Conservation (phyloP, 768 basidiomycete species). For the Phylloporus scabripes region DNA sequence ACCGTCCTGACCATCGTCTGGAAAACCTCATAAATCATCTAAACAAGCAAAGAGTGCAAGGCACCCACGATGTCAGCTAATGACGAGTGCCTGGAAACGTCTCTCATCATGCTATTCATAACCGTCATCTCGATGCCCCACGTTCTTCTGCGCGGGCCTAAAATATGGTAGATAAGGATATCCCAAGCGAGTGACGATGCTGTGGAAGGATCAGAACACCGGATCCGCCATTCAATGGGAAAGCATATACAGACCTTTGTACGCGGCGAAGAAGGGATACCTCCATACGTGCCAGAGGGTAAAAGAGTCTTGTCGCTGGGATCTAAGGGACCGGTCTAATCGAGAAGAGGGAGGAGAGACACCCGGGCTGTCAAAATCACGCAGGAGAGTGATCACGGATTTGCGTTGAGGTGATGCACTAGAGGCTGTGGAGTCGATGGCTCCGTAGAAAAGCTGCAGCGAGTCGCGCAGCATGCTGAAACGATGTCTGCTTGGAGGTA, state of each 20-base stretch:
- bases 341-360: conserved; percentile 69
- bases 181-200: conserved; percentile 49
- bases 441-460: conserved; percentile 14
- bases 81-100: conserved; percentile 72
- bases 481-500: neutral
- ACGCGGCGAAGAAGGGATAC: conserved; percentile 57
- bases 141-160: conserved; percentile 81
- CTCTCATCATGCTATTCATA: conserved; percentile 78
- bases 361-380: conserved; percentile 62
- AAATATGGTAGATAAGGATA: conserved; percentile 71
- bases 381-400: conserved; percentile 27
- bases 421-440: conserved; percentile 12
- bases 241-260: conserved; percentile 48
- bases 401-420: conserved; percentile 10
- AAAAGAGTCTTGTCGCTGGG: conserved; percentile 48
- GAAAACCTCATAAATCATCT: conserved; percentile 1
- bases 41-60: neutral
- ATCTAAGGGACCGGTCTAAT: conserved; percentile 62
- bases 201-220: conserved; percentile 6
- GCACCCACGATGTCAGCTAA: conserved; percentile 73
- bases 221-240: neutral
- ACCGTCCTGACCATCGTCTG: conserved; percentile 50
- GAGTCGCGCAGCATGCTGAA: conserved; percentile 25
- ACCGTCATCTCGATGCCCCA: conserved; percentile 97
- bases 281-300: conserved; percentile 70